Evolutionary conservation across 164 flowering plant species (phyloP).

Genomic region (Tinospora cordifolia): DNA sequence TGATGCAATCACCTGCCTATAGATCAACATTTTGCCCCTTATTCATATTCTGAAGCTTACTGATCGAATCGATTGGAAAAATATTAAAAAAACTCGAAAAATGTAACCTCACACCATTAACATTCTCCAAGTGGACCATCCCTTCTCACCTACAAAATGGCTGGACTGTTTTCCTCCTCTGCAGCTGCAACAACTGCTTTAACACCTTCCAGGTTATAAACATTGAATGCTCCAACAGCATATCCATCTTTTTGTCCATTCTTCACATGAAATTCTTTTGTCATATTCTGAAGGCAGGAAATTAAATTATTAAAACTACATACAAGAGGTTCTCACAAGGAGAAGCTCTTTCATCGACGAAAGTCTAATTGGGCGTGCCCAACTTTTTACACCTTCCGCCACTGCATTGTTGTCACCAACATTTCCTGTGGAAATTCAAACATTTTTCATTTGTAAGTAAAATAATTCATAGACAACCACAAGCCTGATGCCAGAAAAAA

Average conservation of each 20-base stretch:
- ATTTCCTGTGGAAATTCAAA: conserved; percentile 48
- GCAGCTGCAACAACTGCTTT: conserved; percentile 98
- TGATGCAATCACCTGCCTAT: no score
- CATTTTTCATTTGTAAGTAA: background rate
- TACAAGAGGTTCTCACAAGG: conserved; percentile 42
- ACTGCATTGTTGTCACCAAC: conserved; percentile 82
- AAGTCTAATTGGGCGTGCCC: conserved; percentile 60
- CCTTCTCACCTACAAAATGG: conserved; percentile 79
- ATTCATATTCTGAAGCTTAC: no score
- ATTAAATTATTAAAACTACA: background rate
- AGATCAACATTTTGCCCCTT: no score
- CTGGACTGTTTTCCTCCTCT: conserved; percentile 89
- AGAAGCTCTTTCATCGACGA: conserved; percentile 79
- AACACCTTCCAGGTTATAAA: conserved; percentile 93
- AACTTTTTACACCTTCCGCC: conserved; percentile 73
- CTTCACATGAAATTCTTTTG: conserved; percentile 32
- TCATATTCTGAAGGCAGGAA: conserved; percentile 13
- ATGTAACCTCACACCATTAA: background rate
- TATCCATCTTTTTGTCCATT: conserved; percentile 79
- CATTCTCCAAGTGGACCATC: background rate
- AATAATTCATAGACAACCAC: background rate
- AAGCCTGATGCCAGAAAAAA: background rate
- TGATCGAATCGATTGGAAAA: no score
- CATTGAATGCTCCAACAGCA: conserved; percentile 98
- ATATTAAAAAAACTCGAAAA: no score